Conservation (phyloP, 305 asterid genomes). For the Rubia tinctorum region DNA sequence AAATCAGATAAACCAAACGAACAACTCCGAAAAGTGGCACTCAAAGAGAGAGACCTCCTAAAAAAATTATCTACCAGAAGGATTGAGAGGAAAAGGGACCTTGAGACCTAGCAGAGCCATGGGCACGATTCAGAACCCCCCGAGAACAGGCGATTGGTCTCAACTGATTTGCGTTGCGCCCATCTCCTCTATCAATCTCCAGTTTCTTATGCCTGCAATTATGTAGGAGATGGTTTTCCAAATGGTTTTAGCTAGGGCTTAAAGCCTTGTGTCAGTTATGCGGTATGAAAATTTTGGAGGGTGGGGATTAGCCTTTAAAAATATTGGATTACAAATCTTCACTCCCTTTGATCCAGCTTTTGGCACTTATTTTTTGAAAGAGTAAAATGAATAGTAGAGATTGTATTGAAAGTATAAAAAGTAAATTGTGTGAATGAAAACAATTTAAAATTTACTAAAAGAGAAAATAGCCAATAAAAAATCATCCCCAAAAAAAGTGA, state of each 20-base stretch:
- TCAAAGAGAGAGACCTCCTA: neutral
- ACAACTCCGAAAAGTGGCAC: neutral
- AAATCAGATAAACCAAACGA: neutral
- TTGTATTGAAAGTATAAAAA: too few species aligned
- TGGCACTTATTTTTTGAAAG: too few species aligned
- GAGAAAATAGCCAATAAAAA: too few species aligned
- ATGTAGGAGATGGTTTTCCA: neutral
- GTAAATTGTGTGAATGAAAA: too few species aligned
- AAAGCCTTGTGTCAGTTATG: neutral
- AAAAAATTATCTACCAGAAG: neutral
- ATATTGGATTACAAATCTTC: too few species aligned
- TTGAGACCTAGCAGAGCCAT: slow-evolving; percentile 94
- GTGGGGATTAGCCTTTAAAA: too few species aligned
- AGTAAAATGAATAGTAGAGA: too few species aligned
- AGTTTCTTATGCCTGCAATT: slow-evolving; percentile 17
- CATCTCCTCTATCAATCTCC: slow-evolving; percentile 69
- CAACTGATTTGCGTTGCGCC: slow-evolving; percentile 73
- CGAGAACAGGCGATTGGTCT: slow-evolving; percentile 74
- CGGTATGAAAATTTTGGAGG: too few species aligned
- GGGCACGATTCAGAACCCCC: slow-evolving; percentile 75
- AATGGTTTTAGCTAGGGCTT: slow-evolving; percentile 10
- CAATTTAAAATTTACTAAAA: too few species aligned
- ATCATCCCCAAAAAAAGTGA: too few species aligned
- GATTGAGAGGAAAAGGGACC: slow-evolving; percentile 34
- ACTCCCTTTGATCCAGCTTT: too few species aligned